phyloP scores from a whole-genome alignment of 495 filamentous ascomycete species.

The Xanthoparmelia taractica region DNA sequence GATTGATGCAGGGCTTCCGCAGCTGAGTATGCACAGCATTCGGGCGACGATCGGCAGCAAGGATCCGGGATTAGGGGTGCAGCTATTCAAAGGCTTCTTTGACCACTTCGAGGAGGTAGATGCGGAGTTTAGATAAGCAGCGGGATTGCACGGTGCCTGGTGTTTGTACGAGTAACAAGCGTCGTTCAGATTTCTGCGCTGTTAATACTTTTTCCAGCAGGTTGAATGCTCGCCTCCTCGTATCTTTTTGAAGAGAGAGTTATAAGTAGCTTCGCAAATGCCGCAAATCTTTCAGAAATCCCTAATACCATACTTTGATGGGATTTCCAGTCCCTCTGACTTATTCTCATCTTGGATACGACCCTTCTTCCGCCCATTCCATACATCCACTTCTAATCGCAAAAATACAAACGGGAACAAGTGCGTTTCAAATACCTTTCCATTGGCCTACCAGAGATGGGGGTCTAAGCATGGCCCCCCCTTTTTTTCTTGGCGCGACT shows the following conservation, averaged over 20 bases:
- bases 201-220: neutral
- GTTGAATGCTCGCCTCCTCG: neutral
- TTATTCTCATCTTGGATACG: neutral
- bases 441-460: neutral
- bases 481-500: neutral
- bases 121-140: constrained; percentile 53
- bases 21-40: constrained; percentile 92
- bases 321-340: neutral
- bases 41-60: constrained; percentile 79
- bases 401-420: neutral
- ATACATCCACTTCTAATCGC: neutral
- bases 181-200: neutral
- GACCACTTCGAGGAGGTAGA: constrained; percentile 85
- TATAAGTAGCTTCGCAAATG: neutral
- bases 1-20: constrained; percentile 84
- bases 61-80: constrained; percentile 83
- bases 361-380: neutral
- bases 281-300: neutral
- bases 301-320: neutral
- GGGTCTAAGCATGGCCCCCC: too few species aligned
- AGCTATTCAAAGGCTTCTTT: constrained; percentile 84
- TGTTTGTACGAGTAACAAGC: neutral
- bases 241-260: neutral
- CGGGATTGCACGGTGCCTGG: neutral
- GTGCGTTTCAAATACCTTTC: too few species aligned